These are phyloP conservation scores for Boletus tylopilopsis DNA, from an alignment of 768 basidiomycete genomes.

Conservation along the genomic window DNA sequence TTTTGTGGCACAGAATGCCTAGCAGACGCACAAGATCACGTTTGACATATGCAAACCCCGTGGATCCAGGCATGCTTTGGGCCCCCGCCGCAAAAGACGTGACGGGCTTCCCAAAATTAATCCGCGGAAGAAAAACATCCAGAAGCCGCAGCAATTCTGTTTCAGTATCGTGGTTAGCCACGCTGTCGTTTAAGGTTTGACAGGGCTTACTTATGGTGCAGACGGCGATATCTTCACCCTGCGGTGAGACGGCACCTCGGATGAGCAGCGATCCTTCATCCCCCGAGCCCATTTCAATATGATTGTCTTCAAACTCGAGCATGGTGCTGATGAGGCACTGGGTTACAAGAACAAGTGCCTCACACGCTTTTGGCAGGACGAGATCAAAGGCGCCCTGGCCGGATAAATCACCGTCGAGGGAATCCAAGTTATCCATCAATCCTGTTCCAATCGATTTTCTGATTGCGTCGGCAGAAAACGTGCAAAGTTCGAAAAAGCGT, in stretches of 20 bases:
- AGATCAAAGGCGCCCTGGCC: slow-evolving; percentile 53
- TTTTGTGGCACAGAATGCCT: slow-evolving; percentile 69
- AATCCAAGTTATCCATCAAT: slow-evolving; percentile 8
- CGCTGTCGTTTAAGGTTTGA: background rate
- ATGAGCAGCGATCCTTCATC: slow-evolving; percentile 37
- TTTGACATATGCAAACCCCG: slow-evolving; percentile 82
- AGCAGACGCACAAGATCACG: slow-evolving; percentile 85
- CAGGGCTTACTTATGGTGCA: slow-evolving; percentile 53
- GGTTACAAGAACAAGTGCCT: slow-evolving; percentile 72
- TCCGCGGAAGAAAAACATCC: slow-evolving; percentile 79
- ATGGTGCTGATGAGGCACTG: slow-evolving; percentile 71
- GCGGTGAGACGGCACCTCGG: slow-evolving; percentile 40
- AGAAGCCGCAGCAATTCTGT: slow-evolving; percentile 76
- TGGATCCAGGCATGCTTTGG: slow-evolving; percentile 27
- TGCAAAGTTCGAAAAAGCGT: slow-evolving; percentile 56
- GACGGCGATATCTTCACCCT: slow-evolving; percentile 46
- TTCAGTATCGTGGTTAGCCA: slow-evolving; percentile 27
- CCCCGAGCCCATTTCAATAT: slow-evolving; percentile 6
- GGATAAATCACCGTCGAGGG: slow-evolving; percentile 1
- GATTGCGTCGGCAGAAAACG: slow-evolving; percentile 55
- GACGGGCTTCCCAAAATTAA: slow-evolving; percentile 72
- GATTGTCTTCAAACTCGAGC: slow-evolving; percentile 40
- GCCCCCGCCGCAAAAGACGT: slow-evolving; percentile 4
- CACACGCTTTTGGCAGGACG: slow-evolving; percentile 73
- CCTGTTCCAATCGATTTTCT: slow-evolving; percentile 39